phyloP scores from a whole-genome alignment of 225 moss, liverwort and hornwort genomes.

The Bryum argenteum region DNA sequence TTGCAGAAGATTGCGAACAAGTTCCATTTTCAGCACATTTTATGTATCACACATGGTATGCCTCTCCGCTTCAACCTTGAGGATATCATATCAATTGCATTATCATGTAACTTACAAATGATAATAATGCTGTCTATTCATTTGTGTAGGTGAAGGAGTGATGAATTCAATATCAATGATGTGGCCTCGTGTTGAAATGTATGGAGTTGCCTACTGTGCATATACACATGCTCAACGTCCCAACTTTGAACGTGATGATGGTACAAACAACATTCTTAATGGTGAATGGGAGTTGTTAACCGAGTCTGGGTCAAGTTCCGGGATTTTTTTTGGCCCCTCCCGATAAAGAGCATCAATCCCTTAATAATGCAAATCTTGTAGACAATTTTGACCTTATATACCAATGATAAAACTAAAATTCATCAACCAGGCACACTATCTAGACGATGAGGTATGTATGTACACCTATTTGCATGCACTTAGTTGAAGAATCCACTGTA shows the following conservation, averaged over 20 bases:
- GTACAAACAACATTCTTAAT: background rate
- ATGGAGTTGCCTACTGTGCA: slow-evolving; percentile 16
- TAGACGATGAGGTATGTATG: accelerated
- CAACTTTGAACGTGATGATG: slow-evolving; percentile 19
- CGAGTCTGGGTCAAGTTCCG: slow-evolving; percentile 28
- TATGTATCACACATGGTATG: slow-evolving; percentile 56
- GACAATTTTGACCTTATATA: accelerated
- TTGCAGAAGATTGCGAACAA: slow-evolving; percentile 42
- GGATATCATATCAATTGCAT: background rate
- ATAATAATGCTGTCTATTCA: background rate
- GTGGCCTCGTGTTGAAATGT: slow-evolving; percentile 42
- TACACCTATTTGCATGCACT: accelerated
- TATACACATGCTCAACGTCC: slow-evolving; percentile 36
- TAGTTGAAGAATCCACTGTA: too few species aligned
- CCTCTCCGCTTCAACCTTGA: accelerated
- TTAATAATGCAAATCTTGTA: accelerated
- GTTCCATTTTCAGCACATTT: slow-evolving; percentile 47
- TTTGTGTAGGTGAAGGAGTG: slow-evolving; percentile 42
- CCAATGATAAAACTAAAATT: accelerated
- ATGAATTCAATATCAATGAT: slow-evolving; percentile 32
- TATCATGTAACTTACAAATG: too few species aligned
- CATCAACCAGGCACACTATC: accelerated
- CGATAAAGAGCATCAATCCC: background rate
- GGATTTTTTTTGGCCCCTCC: background rate
- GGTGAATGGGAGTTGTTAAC: slow-evolving; percentile 59